Evolutionary conservation across 2,329 filamentous ascomycete genomes (phyloP).

Genomic region (Drechslera avenae): DNA sequence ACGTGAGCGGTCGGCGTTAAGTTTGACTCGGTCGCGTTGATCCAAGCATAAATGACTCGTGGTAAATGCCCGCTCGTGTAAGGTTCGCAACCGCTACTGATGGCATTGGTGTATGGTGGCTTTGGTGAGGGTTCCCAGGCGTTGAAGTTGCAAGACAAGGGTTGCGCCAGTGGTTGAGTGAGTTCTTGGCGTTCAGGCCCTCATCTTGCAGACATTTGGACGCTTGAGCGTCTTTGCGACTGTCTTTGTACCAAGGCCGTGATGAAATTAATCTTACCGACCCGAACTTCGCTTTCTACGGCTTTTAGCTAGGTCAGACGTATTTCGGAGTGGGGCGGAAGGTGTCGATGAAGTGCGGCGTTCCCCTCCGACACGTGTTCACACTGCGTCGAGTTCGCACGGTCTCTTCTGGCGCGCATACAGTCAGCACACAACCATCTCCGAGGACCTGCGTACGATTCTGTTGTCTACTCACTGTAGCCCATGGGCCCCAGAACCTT

Average conservation of each 20-base stretch:
- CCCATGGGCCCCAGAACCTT: conserved; percentile 24
- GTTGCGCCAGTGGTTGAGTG: not conserved
- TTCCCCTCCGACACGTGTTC: conserved; percentile 11
- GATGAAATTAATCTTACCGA: conserved; percentile 1
- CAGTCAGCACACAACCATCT: not conserved
- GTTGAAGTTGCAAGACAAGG: not conserved
- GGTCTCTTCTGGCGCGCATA: conserved; percentile 7
- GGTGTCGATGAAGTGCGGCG: conserved; percentile 2
- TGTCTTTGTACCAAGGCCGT: not conserved
- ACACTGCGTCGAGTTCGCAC: conserved; percentile 7
- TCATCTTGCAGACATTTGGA: not conserved
- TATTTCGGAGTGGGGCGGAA: conserved; percentile 8
- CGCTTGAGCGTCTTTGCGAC: conserved; percentile 1
- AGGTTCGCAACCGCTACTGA: not conserved
- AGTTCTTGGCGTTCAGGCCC: conserved; percentile 4
- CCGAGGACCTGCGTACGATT: conserved; percentile 1
- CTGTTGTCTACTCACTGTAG: conserved; percentile 18
- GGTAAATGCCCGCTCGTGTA: not conserved
- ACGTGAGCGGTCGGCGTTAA: not conserved
- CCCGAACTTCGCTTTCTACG: conserved; percentile 2
- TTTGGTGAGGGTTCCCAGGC: conserved; percentile 2
- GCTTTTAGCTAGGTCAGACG: conserved; percentile 1
- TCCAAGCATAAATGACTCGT: conserved; percentile 4
- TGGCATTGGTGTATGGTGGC: not conserved
- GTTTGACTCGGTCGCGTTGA: conserved; percentile 1